A percentile compares a stretch with the other conserved stretches of the same genome.
Evolutionary conservation across 225 moss, liverwort and hornwort species (phyloP).

Genomic region (Marchantia paleacea): DNA sequence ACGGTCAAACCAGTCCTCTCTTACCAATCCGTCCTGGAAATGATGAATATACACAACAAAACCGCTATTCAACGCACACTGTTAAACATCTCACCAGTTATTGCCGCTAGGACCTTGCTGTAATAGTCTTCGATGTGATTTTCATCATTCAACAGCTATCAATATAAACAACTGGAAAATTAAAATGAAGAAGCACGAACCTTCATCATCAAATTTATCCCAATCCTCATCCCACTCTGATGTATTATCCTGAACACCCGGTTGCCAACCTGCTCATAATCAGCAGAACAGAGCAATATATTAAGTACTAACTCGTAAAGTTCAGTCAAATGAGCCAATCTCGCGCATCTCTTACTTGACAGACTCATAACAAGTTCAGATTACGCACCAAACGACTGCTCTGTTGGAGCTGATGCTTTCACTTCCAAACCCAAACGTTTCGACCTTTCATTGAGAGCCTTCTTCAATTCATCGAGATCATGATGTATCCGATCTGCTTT

Average conservation of each 20-base stretch:
- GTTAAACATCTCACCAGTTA: neutral
- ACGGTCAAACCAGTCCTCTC: neutral
- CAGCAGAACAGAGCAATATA: neutral
- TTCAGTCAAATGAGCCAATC: too few species aligned
- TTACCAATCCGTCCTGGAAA: neutral
- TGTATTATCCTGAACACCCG: conserved; percentile 62
- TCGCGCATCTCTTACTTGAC: too few species aligned
- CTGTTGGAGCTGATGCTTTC: conserved; percentile 57
- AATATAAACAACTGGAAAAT: neutral
- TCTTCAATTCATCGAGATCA: conserved; percentile 72
- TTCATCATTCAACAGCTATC: neutral
- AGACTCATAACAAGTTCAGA: neutral
- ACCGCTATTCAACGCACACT: neutral
- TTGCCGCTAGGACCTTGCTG: neutral
- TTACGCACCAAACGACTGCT: conserved; percentile 68
- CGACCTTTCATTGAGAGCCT: conserved; percentile 66
- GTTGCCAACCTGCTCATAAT: conserved; percentile 55
- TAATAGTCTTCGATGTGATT: neutral
- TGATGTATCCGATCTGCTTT: conserved; percentile 63
- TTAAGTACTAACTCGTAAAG: neutral
- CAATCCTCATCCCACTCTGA: conserved; percentile 69
- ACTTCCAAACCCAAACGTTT: conserved; percentile 56
- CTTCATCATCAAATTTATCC: conserved; percentile 73
- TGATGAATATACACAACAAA: neutral
- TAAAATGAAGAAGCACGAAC: conserved; percentile 26